Evolutionary conservation across 805 yeast genomes (phyloP).

Genomic region (Barnettozyma vustinii): DNA sequence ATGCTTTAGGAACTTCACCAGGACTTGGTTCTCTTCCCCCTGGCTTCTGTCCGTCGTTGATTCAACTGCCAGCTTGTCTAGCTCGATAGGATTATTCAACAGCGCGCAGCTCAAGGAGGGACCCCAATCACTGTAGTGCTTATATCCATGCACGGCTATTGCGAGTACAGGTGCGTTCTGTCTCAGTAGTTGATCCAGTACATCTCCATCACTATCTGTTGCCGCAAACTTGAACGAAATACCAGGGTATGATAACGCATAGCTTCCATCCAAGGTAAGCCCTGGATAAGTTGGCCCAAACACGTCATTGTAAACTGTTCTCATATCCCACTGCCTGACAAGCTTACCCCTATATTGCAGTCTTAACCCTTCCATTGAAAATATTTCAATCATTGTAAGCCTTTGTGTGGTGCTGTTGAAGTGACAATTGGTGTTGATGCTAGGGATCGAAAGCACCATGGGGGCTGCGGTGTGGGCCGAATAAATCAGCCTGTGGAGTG

Average conservation of each 20-base stretch:
- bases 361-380: conserved; percentile 6
- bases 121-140: conserved; percentile 23
- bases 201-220: conserved; percentile 1
- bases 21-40: not conserved
- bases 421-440: conserved; percentile 2
- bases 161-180: conserved; percentile 10
- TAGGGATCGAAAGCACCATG: not conserved
- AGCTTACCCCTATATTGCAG: conserved; percentile 13
- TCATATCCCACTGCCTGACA: conserved; percentile 28
- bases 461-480: not conserved
- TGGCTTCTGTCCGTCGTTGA: not conserved
- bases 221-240: conserved; percentile 42
- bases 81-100: conserved; percentile 6
- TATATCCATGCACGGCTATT: conserved; percentile 13
- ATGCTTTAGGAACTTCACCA: conserved; percentile 25
- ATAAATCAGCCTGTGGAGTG: conserved; percentile 4
- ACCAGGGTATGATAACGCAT: conserved; percentile 49
- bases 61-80: conserved; percentile 10
- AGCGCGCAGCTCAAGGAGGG: conserved; percentile 11
- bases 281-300: conserved; percentile 67
- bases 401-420: conserved; percentile 7
- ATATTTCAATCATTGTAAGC: conserved; percentile 14
- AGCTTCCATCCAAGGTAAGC: conserved; percentile 21
- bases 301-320: conserved; percentile 45
- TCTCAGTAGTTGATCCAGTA: conserved; percentile 8